Percentiles rank a stretch among this genome's conserved stretches.
phyloP scores from a whole-genome alignment of 208 protist genomes.

The Crithidia sp. region DNA sequence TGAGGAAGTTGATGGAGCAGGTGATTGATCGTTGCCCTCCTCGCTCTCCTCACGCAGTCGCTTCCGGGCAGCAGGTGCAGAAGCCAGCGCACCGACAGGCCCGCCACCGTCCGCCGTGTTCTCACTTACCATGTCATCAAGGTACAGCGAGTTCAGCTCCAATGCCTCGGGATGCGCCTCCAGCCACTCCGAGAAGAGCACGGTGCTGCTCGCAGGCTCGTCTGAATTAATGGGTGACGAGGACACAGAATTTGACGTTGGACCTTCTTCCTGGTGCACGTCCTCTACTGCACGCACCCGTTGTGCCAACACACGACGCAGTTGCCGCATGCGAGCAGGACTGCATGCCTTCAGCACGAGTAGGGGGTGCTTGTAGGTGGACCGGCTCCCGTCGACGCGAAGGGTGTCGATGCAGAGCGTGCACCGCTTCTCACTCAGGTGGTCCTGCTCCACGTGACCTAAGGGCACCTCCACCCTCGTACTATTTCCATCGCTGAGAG shows the following conservation, averaged over 20 bases:
- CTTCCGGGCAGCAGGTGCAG: background rate
- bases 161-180: constrained; percentile 55
- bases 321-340: constrained; percentile 4
- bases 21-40: background rate
- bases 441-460: constrained; percentile 56
- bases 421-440: constrained; percentile 48
- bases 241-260: no score
- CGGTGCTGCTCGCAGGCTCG: no score
- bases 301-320: constrained; percentile 7
- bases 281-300: no score
- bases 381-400: constrained; percentile 51
- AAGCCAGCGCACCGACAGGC: background rate
- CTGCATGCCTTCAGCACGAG: constrained; percentile 48
- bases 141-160: constrained; percentile 45
- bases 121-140: constrained; percentile 13
- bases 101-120: background rate
- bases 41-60: constrained; percentile 15
- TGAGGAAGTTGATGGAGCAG: background rate
- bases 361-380: constrained; percentile 41
- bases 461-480: constrained; percentile 41
- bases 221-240: no score
- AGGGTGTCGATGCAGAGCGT: constrained; percentile 72
- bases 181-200: constrained; percentile 62
- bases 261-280: no score
- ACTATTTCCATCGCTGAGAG: no score